These are phyloP conservation scores for Brassica juncea DNA, from an alignment of 345 rosid genomes.

Conservation along the genomic window DNA sequence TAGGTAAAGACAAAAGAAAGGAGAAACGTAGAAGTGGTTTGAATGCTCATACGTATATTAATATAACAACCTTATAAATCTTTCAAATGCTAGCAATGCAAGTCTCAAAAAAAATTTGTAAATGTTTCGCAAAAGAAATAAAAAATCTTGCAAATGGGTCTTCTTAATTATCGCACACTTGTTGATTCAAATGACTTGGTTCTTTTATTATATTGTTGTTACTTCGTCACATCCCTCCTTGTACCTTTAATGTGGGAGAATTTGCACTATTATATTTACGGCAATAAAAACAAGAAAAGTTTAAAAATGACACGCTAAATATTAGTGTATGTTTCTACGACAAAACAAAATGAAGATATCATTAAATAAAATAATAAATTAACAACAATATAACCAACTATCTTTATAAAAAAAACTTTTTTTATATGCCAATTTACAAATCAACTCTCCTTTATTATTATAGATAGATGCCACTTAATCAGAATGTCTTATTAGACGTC, in stretches of 20 bases:
- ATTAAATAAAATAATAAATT: background rate
- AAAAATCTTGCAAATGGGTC: background rate
- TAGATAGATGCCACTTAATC: background rate
- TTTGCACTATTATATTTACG: background rate
- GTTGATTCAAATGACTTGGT: background rate
- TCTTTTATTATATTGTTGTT: background rate
- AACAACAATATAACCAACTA: background rate
- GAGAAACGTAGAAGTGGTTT: background rate
- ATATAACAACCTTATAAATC: background rate
- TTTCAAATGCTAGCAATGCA: background rate
- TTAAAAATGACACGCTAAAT: background rate
- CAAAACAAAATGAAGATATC: background rate
- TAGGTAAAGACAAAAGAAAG: background rate
- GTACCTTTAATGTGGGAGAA: background rate
- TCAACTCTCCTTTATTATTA: background rate
- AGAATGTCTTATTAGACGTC: background rate
- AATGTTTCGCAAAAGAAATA: background rate
- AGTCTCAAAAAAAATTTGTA: background rate
- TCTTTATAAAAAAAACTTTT: background rate
- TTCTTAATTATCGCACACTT: background rate
- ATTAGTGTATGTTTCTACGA: background rate
- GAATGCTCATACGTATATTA: conserved; percentile 1
- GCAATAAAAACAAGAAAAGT: background rate
- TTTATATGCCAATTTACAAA: background rate
- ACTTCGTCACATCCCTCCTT: background rate